Conservation (phyloP, 208 protist genomes). For the Acanthamoeba royreba region DNA sequence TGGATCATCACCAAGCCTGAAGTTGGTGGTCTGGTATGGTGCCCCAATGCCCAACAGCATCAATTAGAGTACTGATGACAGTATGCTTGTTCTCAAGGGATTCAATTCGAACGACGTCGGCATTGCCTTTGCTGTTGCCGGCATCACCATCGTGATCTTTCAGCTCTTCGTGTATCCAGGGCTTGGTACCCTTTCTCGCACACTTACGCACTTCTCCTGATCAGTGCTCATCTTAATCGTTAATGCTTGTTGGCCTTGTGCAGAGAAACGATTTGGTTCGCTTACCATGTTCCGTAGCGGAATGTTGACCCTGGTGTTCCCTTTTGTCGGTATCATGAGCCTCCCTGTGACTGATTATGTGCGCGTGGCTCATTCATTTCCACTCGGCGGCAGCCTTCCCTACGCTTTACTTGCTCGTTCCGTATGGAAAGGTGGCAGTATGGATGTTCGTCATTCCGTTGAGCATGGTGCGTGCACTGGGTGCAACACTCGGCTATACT, state of each 20-base stretch:
- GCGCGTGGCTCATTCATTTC: too few species aligned
- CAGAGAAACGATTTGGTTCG: neutral
- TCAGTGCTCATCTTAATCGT: neutral
- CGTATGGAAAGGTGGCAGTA: neutral
- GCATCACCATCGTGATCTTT: neutral
- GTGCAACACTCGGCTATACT: neutral
- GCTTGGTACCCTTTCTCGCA: neutral
- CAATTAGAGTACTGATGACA: too few species aligned
- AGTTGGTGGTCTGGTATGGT: neutral
- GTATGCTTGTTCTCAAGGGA: too few species aligned
- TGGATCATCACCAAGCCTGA: constrained; percentile 9
- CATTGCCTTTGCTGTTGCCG: neutral
- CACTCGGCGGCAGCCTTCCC: neutral
- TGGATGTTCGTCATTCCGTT: neutral
- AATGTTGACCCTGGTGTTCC: neutral
- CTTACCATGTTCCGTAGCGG: neutral
- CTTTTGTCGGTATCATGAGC: neutral
- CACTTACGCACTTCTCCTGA: neutral
- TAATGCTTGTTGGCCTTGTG: neutral
- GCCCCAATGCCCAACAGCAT: too few species aligned
- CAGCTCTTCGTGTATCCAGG: neutral
- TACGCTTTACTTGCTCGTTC: neutral
- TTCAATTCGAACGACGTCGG: neutral
- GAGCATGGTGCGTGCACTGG: neutral
- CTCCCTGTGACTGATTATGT: neutral